Conservation (phyloP, 305 asterid genomes). For the Ajuga reptans region DNA sequence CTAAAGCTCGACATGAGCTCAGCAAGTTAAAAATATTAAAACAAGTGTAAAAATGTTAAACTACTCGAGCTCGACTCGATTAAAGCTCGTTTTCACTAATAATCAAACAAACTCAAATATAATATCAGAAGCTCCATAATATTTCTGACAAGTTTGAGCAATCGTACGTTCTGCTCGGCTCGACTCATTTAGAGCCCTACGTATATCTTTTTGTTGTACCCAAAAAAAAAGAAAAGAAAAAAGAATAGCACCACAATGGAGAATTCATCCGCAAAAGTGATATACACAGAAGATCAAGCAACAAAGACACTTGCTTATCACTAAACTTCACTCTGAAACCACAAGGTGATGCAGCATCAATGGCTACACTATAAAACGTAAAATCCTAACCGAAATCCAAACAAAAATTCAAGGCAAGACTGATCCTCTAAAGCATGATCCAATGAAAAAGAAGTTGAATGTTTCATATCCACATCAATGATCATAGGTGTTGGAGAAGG, state of each 20-base stretch:
- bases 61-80: no score
- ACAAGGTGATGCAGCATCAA: not conserved
- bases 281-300: conserved; percentile 4
- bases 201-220: no score
- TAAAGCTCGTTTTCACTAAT: no score
- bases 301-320: not conserved
- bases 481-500: conserved; percentile 23
- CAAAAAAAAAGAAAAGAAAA: not conserved
- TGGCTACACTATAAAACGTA: conserved; percentile 28
- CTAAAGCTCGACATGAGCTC: no score
- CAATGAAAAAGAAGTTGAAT: not conserved
- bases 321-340: not conserved
- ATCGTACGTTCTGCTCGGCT: no score
- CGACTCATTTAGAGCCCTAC: no score
- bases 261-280: not conserved
- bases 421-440: conserved; percentile 16
- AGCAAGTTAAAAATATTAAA: no score
- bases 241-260: not conserved
- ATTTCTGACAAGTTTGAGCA: no score
- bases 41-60: no score
- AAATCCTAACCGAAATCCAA: conserved; percentile 26
- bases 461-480: conserved; percentile 17
- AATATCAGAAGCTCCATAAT: no score
- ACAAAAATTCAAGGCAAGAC: conserved; percentile 26
- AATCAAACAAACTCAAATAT: no score